Conservation (phyloP, 768 basidiomycete species). For the Boletus fagicola region DNA sequence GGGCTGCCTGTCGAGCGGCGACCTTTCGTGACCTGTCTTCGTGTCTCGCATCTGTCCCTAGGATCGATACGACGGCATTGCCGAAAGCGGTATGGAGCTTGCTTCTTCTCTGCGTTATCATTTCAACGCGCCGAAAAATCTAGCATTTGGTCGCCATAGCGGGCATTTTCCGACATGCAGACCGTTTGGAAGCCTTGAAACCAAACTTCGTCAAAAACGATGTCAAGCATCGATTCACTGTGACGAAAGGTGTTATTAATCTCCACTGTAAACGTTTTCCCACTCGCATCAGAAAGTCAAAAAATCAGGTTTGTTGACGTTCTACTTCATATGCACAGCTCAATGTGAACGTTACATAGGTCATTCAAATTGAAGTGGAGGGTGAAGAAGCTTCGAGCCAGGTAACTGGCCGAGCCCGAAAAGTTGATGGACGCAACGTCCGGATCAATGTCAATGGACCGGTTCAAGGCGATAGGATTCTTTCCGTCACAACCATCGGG, state of each 20-base stretch:
- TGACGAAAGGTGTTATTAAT: constrained; percentile 32
- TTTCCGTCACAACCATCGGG: constrained; percentile 49
- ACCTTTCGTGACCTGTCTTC: too few relatives aligned
- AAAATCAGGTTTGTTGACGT: constrained; percentile 37
- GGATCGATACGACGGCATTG: constrained; percentile 30
- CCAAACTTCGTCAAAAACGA: constrained; percentile 45
- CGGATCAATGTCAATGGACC: constrained; percentile 28
- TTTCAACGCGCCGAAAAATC: constrained; percentile 1
- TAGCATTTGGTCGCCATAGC: constrained; percentile 46
- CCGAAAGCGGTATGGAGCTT: constrained; percentile 27
- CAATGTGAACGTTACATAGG: constrained; percentile 6
- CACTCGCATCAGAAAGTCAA: constrained; percentile 40
- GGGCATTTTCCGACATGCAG: constrained; percentile 44
- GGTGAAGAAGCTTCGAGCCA: background rate
- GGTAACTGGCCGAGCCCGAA: constrained; percentile 23
- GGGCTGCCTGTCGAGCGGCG: too few relatives aligned
- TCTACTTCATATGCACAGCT: background rate
- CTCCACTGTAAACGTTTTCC: constrained; percentile 43
- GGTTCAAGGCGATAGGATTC: constrained; percentile 16
- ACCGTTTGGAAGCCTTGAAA: constrained; percentile 48
- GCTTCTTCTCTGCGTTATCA: background rate
- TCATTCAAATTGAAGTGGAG: constrained; percentile 20
- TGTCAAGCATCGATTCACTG: constrained; percentile 30
- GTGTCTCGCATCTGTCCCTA: constrained; percentile 16
- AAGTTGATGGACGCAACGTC: constrained; percentile 39